Base-by-base conservation (phyloP, 306 rosid species). In the Hippophae rhamnoides region DNA sequence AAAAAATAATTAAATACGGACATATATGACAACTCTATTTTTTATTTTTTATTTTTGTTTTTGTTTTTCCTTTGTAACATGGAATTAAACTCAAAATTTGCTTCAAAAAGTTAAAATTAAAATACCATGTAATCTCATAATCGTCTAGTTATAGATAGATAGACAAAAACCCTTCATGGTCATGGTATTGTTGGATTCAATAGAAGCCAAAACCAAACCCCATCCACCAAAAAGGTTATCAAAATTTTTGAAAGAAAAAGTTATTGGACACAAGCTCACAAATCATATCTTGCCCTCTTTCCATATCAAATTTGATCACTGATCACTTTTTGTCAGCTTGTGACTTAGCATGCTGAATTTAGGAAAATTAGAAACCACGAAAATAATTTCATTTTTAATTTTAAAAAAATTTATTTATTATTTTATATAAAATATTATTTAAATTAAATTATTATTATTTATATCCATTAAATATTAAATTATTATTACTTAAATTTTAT, bases 181-280 rank as follows among this genome's bases (percentile, higher is more conserved):
- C 47, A 61, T 60, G 61, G 60, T 64, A 54, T 50, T 56, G 57
- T 61, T 65, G 51, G 52, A 7, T 44, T 31, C 38, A 31, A 31
- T 2, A 31, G 38, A 31, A 31, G 18, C 64, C 65, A 63, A 69
- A 51, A 78, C 23, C 50, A 70, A 57, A 68, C 53, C 62, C 72
- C 73, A 65, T 81, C 78, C 69, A 61, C 74, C 77, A 80, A 70
- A 18, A 73, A 73, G 72, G 59, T 68, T 62, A 5, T 41, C 67
- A 76, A 65, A 51, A 57, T 43, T 58, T 58, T n/a, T 65, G 62
- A 44, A 60, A 57, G 48, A 47, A 31, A 56, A 79, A 72, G 77
- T 81, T 81, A 90, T 84, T 84, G 85, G 84, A 45, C 57, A 70
- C 52, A 66, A 73, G 83, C 66, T 65, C 57, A 78, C 77, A 76